phyloP scores from a whole-genome alignment of 192 early-diverging fungal genomes.

The Coemansia interrupta region DNA sequence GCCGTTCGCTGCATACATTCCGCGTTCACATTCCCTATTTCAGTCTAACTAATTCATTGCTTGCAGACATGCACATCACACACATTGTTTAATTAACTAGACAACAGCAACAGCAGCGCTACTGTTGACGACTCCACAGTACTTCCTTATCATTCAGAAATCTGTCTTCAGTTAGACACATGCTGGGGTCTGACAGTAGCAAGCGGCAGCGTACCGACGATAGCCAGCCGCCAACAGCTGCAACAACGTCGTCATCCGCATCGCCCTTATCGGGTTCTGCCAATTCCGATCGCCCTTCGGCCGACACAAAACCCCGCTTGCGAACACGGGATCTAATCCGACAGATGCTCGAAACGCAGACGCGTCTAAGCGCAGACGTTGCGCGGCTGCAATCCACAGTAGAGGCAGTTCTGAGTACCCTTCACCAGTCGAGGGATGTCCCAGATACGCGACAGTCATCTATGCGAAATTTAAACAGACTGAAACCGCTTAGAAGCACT shows the following conservation, averaged over 20 bases:
- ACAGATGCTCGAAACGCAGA: conserved; percentile 35
- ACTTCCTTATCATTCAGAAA: no score
- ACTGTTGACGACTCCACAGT: no score
- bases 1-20: no score
- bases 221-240: conserved; percentile 12
- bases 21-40: no score
- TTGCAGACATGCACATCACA: no score
- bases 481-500: not conserved
- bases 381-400: conserved; percentile 35
- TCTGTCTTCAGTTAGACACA: conserved; percentile 1
- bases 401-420: conserved; percentile 17
- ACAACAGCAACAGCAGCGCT: no score
- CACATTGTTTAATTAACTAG: no score
- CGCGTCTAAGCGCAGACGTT: conserved; percentile 39
- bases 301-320: conserved; percentile 2
- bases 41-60: no score
- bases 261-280: not conserved
- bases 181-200: conserved; percentile 41
- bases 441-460: conserved; percentile 2
- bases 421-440: conserved; percentile 7
- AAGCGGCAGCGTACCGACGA: conserved; percentile 49
- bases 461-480: not conserved
- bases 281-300: conserved; percentile 1
- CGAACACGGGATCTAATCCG: conserved; percentile 22
- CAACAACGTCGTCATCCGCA: conserved; percentile 10